Conservation (phyloP, 225 moss, liverwort and hornwort genomes). For the Takakia lepidozioides region DNA sequence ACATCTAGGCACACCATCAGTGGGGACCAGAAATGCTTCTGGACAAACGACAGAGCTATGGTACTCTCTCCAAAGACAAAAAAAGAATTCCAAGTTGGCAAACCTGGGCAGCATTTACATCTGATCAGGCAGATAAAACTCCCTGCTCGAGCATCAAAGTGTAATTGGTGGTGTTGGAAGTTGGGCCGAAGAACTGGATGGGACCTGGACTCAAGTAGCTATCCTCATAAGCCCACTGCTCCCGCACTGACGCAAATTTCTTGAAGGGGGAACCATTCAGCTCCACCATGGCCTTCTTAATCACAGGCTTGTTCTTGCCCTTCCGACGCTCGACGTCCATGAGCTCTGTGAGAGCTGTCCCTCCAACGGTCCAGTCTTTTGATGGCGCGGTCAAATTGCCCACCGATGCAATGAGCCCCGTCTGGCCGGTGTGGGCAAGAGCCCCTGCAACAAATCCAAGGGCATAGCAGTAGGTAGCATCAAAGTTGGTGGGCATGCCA, state of each 20-base stretch:
- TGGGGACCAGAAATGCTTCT: no score
- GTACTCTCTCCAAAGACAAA: no score
- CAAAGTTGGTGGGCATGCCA: conserved; percentile 59
- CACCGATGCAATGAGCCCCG: conserved; percentile 48
- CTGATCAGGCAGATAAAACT: no score
- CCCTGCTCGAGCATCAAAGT: no score
- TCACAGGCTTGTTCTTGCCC: conserved; percentile 56
- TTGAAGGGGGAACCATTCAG: conserved; percentile 50
- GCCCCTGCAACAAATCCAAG: conserved; percentile 48
- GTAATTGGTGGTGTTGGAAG: no score
- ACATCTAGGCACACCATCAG: no score
- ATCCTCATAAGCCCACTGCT: conserved; percentile 34
- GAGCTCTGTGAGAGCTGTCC: conserved; percentile 43
- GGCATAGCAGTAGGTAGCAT: conserved; percentile 49
- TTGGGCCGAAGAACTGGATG: conserved; percentile 2
- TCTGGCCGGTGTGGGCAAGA: conserved; percentile 36
- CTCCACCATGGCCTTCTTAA: conserved; percentile 62
- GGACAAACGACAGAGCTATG: no score
- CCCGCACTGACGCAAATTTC: conserved; percentile 38
- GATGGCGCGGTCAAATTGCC: conserved; percentile 38
- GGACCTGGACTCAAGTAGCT: conserved; percentile 41
- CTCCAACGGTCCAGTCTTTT: conserved; percentile 44
- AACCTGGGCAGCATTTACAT: no score
- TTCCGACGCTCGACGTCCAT: conserved; percentile 55
- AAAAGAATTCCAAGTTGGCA: no score